Base-by-base conservation (phyloP, 148 eudicot species). In the Amaranthus palmeri region DNA sequence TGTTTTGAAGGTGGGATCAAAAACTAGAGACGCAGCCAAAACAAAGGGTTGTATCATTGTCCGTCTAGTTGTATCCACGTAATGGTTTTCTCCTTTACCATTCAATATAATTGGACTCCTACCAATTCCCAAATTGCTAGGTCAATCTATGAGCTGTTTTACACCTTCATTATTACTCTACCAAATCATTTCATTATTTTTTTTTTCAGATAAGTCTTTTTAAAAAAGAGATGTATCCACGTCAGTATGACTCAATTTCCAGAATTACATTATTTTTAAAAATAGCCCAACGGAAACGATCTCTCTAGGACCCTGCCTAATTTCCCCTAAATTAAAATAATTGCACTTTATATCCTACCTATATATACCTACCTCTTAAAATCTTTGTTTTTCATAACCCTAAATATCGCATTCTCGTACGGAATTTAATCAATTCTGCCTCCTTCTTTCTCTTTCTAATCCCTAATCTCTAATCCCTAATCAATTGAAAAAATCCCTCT, bases 81-180 rank as follows among this genome's bases (percentile, higher is more conserved):
- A 42, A 0, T 25, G 36, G 36, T 25, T 25, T 25, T 25, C 3
- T 40, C n/a, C 44, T 4, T 61, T 62, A 15, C 68, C 68, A 46
- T 48, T 65, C 54, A 12, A 57, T 8, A 0, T 57, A 25, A 0
- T 25, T 25, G 36, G 36, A 25, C 36, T 25, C 36, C 36, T 25
- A 25, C 36, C 36, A 25, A 25, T 25, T 25, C 36, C 36, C 55
- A 62, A 65, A 47, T 65, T 65, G 69, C 69, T 5, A 15, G 10
- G 69, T 65, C 69, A 65, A 65, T 54, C 7, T 9, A 48, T 65
- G 69, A 65, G 69, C 69, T 65, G 69, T 65, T 65, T 14, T 25
- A 9, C 42, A 13, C 47, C 67, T 13, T 5, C 13, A 45, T 4
- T 13, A 61, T 43, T 11, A 7, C 11, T 42, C 69, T n/a, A 62